Evolutionary conservation across 2,329 filamentous ascomycete genomes (phyloP), one percentile per base, ranked within the genome.

Genomic region (Cladosporium colombiae): DNA sequence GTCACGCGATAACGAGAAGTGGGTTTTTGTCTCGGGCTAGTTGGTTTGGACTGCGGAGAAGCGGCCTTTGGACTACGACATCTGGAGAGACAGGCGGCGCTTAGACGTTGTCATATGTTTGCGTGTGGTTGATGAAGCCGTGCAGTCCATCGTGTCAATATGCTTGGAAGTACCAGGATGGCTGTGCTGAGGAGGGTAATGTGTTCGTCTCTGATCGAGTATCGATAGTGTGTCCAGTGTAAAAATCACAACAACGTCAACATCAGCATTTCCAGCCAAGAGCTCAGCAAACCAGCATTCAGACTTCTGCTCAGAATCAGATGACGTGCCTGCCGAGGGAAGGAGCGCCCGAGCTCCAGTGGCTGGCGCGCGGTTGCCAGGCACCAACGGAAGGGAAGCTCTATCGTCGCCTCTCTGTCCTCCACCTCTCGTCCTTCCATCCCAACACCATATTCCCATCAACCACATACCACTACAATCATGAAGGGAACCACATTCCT

Each of bases 401-500:
- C 35, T 55, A 55, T 55, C 40, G n/a, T 21, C 52, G 50, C 50
- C 50, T 53, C 29, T 55, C 40, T 23, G n/a, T 21, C 40, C 40
- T 55, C 50, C 37, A 23, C 46, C n/a, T 21, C n/a, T 31, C 33
- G 29, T 55, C 61, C 25, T 29, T 29, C 21, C 49, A 40, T 11
- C 46, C 44, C 27, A 62, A 46, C 50, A 63, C 61, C 50, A 14
- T n/a, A 62, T 21, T 46, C 16, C 59, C 44, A 62, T 52, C 59
- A 56, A 25, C 44, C 60, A 53, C 58, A 49, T 55, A 67, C 58
- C 55, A 63, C 61, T 50, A 58, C 68, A 35, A 71, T 68, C 71
- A 98, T 97, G 94, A 97, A 96, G 89, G 88, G 88, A 81, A 84
- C 89, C 81, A 83, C 93, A 76, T 81, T 97, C 77, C 84, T 92